Evolutionary conservation across 352 stramenopile species (phyloP).

Genomic region (Globisporangium nunn): DNA sequence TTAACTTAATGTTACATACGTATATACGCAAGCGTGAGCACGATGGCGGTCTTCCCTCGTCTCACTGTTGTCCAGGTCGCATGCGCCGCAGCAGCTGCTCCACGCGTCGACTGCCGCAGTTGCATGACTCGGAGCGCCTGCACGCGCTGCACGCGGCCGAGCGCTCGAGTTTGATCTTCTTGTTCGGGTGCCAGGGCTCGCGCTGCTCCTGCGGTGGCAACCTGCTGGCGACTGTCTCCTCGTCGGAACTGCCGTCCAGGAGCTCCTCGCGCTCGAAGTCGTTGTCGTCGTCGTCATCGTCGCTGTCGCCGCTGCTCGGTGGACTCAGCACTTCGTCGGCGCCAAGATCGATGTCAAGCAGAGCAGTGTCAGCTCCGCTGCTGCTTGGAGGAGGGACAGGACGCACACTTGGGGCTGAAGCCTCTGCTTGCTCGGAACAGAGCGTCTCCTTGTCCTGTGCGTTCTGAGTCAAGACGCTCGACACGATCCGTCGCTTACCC

Average conservation of each 20-base stretch:
- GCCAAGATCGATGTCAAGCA: conserved; percentile 6
- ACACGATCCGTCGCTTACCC: conserved; percentile 4
- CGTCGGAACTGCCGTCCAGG: conserved; percentile 11
- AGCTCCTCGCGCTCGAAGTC: conserved; percentile 75
- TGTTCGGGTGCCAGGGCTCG: conserved; percentile 24
- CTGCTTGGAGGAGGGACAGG: neutral
- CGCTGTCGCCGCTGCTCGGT: conserved; percentile 9
- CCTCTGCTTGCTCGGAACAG: neutral
- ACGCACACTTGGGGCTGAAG: neutral
- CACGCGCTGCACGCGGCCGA: conserved; percentile 32
- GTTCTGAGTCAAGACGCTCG: neutral
- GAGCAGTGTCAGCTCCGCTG: neutral
- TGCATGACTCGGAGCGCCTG: conserved; percentile 12
- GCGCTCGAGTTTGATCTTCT: conserved; percentile 36
- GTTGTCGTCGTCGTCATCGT: conserved; percentile 51
- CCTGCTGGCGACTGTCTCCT: neutral
- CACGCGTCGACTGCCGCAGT: neutral
- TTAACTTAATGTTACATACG: neutral
- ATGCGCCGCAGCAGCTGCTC: neutral
- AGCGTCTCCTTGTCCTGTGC: neutral
- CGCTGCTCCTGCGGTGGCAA: neutral
- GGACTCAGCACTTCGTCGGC: conserved; percentile 16
- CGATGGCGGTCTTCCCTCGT: neutral
- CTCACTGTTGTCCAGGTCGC: neutral
- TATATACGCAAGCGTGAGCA: neutral